Conservation (phyloP, 192 early-diverging fungal genomes). For the Gigaspora rosea region DNA sequence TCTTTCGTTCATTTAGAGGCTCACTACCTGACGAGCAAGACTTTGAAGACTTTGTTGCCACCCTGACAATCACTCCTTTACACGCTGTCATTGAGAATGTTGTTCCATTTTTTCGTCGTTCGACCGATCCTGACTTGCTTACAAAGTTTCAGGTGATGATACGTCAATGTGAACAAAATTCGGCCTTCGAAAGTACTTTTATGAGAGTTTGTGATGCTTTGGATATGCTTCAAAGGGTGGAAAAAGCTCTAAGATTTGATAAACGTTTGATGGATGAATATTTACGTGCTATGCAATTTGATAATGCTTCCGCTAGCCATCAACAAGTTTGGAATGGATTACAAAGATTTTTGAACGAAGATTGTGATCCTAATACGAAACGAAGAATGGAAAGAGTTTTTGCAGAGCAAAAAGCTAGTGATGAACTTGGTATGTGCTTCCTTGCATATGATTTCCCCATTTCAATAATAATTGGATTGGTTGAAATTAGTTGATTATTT, state of each 20-base stretch:
- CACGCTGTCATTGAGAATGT: slow-evolving; percentile 37
- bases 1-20: slow-evolving; percentile 40
- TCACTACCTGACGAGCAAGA: slow-evolving; percentile 47
- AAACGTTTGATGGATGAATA: slow-evolving; percentile 40
- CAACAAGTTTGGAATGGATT: slow-evolving; percentile 46
- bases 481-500: no score
- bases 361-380: slow-evolving; percentile 34
- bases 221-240: slow-evolving; percentile 36
- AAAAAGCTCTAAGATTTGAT: slow-evolving; percentile 35
- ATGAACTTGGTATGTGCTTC: slow-evolving; percentile 40
- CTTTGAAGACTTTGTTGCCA: slow-evolving; percentile 42
- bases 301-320: slow-evolving; percentile 46
- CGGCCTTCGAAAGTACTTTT: slow-evolving; percentile 15
- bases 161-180: slow-evolving; percentile 37
- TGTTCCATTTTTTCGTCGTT: slow-evolving; percentile 41
- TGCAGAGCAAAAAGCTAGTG: slow-evolving; percentile 45
- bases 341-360: slow-evolving; percentile 40
- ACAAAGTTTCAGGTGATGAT: slow-evolving; percentile 43
- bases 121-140: slow-evolving; percentile 38
- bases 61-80: slow-evolving; percentile 41
- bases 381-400: slow-evolving; percentile 42
- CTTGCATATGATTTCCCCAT: no score
- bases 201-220: slow-evolving; percentile 25
- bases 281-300: slow-evolving; percentile 45
- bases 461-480: no score